phyloP scores from a whole-genome alignment of 176 grass and related monocot species.

The Sorghum bicolor region Sorghum_bicolor_NCBIv3 NC_012875.2:60062001-60062500 shows the following conservation, averaged over 20 bases:
- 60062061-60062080: neutral
- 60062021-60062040: neutral
- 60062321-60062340: too few relatives aligned
- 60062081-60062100: neutral
- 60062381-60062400: neutral
- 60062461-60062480: neutral
- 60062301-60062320: too few relatives aligned
- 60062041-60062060: neutral
- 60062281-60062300: neutral
- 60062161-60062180: neutral
- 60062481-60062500: neutral
- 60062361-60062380: neutral
- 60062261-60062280: neutral
- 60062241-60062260: neutral
- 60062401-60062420: conserved; percentile 10
- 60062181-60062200: neutral
- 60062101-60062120: neutral
- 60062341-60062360: too few relatives aligned
- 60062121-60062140: neutral
- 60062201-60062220: neutral
- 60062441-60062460: neutral
- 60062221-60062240: neutral
- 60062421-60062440: neutral
- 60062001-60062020: neutral
- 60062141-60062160: too few relatives aligned